These are phyloP conservation scores for Musa itinerans DNA, from an alignment of 176 grass and related monocot species.

Conservation along the genomic window DNA sequence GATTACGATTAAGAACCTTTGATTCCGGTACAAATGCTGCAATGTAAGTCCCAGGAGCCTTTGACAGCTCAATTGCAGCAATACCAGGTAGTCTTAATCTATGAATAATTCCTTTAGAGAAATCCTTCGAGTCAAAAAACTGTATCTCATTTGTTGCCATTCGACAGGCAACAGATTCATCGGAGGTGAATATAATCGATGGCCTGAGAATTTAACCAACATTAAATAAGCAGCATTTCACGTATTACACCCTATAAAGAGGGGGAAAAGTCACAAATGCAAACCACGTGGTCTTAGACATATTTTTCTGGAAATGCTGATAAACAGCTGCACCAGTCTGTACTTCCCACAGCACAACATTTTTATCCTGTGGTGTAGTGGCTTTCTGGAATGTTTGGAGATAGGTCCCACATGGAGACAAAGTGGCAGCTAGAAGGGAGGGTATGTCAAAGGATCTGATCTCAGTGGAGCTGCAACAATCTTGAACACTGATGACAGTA, in stretches of 20 bases:
- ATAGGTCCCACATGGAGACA: constrained; percentile 68
- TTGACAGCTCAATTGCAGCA: constrained; percentile 69
- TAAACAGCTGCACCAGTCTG: constrained; percentile 41
- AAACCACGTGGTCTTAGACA: constrained; percentile 83
- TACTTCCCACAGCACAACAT: constrained; percentile 71
- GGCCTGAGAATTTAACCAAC: constrained; percentile 59
- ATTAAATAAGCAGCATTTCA: background rate
- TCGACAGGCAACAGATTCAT: constrained; percentile 78
- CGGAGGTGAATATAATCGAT: constrained; percentile 67
- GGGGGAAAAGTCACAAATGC: background rate
- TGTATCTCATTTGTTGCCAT: constrained; percentile 89
- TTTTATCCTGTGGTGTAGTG: constrained; percentile 71
- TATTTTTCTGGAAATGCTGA: constrained; percentile 77
- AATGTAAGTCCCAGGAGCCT: constrained; percentile 67
- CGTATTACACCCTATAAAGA: background rate
- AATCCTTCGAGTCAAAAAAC: constrained; percentile 77
- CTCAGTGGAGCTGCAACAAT: constrained; percentile 36
- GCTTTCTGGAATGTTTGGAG: constrained; percentile 91
- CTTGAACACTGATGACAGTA: constrained; percentile 51
- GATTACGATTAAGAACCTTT: constrained; percentile 41
- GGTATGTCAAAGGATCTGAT: constrained; percentile 69
- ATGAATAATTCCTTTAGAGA: constrained; percentile 61
- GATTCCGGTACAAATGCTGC: constrained; percentile 70
- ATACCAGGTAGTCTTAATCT: constrained; percentile 72
- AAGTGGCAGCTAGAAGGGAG: constrained; percentile 43